Evolutionary conservation across 257 asterid species (phyloP), one percentile per base, ranked within the genome.

Genomic region (Capsicum pubescens): DNA sequence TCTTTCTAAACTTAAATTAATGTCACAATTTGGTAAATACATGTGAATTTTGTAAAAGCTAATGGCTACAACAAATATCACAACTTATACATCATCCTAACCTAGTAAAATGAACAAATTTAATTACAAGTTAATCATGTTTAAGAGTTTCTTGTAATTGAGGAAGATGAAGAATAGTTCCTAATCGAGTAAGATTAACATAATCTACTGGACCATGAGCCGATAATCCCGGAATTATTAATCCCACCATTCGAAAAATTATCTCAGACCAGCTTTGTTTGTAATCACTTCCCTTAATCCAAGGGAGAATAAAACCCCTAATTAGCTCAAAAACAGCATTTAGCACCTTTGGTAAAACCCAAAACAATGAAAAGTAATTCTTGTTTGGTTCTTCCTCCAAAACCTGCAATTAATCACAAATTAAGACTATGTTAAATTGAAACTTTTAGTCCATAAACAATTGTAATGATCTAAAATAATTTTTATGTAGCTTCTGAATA

Each of bases 341-440:
- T 16, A 92, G 8, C 19, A 87, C 83, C 90, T 90, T 94, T 14
- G 95, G 97, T 1, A 93, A 36, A 52, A 84, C 83, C 70, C 85
- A 66, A 10, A 91, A 2, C 82, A 90, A 16, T 14, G 95, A 92
- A 86, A 94, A 94, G 88, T 94, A 94, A 88, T 92, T 94, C 87
- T 85, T 92, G 91, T 94, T 93, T 6, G 96, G 95, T 17, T 93
- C 97, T 83, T 94, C 98, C 79, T 86, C 95, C 11, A 90, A 70
- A 79, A 91, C 85, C 97, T 94, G 90, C 87, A 86, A 74, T 54
- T 68, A 55, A 8, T 54, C 21, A 21, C 48, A 26, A 15, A 6
- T 35, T 0, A 67, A 12, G 42, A 50, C 12, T 10, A 17, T 17
- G 36, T 26, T 63, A 6, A 26, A 63, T 63, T 63, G 17, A 26